These are phyloP conservation scores for Starmerella stellata DNA, from an alignment of 805 yeast genomes.

Conservation along the genomic window DNA sequence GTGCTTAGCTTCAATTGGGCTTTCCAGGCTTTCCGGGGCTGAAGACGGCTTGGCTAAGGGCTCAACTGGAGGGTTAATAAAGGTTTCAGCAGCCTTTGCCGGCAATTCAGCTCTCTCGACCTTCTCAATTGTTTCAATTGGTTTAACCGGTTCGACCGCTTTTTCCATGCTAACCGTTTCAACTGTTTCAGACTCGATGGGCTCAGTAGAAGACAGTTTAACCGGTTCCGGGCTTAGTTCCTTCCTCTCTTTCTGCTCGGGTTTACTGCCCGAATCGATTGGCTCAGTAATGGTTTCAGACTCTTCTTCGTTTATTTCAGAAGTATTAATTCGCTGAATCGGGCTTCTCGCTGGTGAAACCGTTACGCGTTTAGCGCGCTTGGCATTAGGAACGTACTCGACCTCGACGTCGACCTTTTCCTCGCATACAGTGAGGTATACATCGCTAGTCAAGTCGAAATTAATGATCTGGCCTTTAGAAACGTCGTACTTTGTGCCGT, in stretches of 20 bases:
- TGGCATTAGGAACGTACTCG: constrained; percentile 15
- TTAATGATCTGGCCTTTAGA: constrained; percentile 43
- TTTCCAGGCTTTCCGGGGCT: constrained; percentile 2
- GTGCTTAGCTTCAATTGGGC: background rate
- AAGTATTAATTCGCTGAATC: constrained; percentile 30
- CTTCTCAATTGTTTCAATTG: background rate
- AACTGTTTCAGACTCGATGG: too few species aligned
- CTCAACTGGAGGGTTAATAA: background rate
- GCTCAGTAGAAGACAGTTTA: too few species aligned
- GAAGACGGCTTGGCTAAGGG: background rate
- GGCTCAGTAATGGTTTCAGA: constrained; percentile 16
- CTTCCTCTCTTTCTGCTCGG: background rate
- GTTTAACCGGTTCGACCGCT: background rate
- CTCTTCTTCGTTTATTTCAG: too few species aligned
- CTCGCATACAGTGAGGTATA: constrained; percentile 56
- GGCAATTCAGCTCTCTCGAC: background rate
- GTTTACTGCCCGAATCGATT: background rate
- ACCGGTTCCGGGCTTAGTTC: background rate
- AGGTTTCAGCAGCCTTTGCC: background rate
- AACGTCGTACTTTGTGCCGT: constrained; percentile 28
- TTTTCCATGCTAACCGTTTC: too few species aligned
- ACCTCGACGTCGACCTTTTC: constrained; percentile 37
- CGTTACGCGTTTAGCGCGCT: background rate
- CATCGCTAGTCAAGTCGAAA: constrained; percentile 44
- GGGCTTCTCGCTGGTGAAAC: too few species aligned